Conservation (phyloP, 2,329 filamentous ascomycete genomes). For the Hypoxylon sp. region DNA sequence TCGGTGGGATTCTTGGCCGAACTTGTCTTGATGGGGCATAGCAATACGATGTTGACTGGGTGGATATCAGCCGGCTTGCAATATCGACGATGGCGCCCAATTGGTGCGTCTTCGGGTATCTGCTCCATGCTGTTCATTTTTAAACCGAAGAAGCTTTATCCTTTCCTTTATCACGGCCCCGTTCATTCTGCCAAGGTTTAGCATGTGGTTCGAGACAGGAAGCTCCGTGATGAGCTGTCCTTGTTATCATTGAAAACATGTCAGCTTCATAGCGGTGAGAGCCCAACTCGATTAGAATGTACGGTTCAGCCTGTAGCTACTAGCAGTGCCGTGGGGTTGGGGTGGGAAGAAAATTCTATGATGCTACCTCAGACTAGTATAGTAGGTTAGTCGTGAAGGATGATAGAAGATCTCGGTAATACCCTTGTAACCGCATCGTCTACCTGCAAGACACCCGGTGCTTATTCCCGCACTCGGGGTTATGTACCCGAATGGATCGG, state of each 20-base stretch:
- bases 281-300: conserved; percentile 19
- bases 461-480: conserved; percentile 31
- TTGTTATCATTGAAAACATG: not conserved
- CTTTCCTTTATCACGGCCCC: conserved; percentile 22
- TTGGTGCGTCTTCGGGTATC: conserved; percentile 27
- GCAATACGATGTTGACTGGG: conserved; percentile 30
- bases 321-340: conserved; percentile 5
- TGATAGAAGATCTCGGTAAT: conserved; percentile 15
- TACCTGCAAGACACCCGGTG: conserved; percentile 4
- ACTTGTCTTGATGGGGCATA: conserved; percentile 39
- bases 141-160: conserved; percentile 30
- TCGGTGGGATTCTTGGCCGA: conserved; percentile 40
- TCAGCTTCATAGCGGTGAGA: conserved; percentile 32
- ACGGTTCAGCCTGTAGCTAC: not conserved
- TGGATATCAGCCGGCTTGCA: conserved; percentile 34
- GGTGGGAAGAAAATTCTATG: conserved; percentile 12
- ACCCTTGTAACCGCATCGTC: conserved; percentile 15
- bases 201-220: conserved; percentile 5
- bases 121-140: conserved; percentile 28
- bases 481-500: conserved; percentile 42
- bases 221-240: not conserved
- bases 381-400: not conserved
- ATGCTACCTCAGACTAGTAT: conserved; percentile 12
- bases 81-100: conserved; percentile 27
- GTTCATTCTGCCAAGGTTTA: conserved; percentile 6